Percentiles rank a stretch among this genome's conserved stretches.
Conservation (phyloP, 108 stramenopile species). For the Skeletonema costatum region DNA sequence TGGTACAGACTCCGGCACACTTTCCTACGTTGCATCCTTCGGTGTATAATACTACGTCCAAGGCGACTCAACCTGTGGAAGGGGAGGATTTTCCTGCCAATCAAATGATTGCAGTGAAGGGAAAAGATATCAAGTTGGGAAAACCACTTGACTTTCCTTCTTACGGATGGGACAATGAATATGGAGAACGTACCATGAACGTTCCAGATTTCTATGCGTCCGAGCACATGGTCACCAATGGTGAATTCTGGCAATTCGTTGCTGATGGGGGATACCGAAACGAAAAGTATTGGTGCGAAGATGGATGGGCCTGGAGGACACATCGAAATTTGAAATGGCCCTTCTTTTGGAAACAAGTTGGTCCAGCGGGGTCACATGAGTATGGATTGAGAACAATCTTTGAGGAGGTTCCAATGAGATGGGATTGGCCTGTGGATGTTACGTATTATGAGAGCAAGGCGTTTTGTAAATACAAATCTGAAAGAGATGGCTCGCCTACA, state of each 20-base stretch:
- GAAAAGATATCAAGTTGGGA: constrained; percentile 69
- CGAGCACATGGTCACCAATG: constrained; percentile 93
- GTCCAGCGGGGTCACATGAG: constrained; percentile 88
- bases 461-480: constrained; percentile 89
- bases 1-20: constrained; percentile 75
- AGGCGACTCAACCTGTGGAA: constrained; percentile 53
- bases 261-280: constrained; percentile 88
- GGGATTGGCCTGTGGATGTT: constrained; percentile 95
- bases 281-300: constrained; percentile 86
- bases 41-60: constrained; percentile 27
- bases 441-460: constrained; percentile 95
- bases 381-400: constrained; percentile 90
- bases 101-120: constrained; percentile 65
- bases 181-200: constrained; percentile 77
- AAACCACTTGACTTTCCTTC: constrained; percentile 89
- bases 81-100: constrained; percentile 72
- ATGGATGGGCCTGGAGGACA: constrained; percentile 92
- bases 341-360: constrained; percentile 86
- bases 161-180: constrained; percentile 98
- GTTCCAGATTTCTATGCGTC: constrained; percentile 85
- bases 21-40: constrained; percentile 87
- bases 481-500: constrained; percentile 62
- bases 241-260: constrained; percentile 93
- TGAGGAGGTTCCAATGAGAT: constrained; percentile 85
- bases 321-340: constrained; percentile 94